A percentile compares a stretch with the other conserved stretches of the same genome.
phyloP scores from a whole-genome alignment of 2,329 filamentous ascomycete species.

The Zasmidium angulare region DNA sequence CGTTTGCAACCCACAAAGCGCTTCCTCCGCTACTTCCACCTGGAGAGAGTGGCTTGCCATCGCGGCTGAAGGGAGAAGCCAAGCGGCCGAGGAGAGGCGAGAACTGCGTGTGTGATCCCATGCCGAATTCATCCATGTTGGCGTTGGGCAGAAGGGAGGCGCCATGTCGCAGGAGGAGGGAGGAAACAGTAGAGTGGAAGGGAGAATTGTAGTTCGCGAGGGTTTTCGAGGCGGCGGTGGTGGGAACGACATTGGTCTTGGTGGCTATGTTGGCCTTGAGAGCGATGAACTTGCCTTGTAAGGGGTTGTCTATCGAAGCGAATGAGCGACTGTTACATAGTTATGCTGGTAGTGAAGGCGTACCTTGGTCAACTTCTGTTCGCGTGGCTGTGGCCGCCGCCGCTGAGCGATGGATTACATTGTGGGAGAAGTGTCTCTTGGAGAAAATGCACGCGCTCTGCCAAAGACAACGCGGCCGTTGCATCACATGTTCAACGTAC shows the following conservation, averaged over 20 bases:
- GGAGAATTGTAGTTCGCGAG: slow-evolving; percentile 69
- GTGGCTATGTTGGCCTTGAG: slow-evolving; percentile 56
- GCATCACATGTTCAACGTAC: neutral
- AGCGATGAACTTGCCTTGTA: slow-evolving; percentile 41
- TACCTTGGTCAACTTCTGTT: neutral
- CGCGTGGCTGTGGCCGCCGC: neutral
- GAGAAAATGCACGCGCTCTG: neutral
- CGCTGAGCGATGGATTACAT: neutral
- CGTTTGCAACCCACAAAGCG: slow-evolving; percentile 74
- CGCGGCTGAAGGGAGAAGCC: slow-evolving; percentile 47
- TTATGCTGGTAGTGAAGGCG: neutral
- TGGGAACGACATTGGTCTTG: slow-evolving; percentile 23
- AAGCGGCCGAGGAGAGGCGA: slow-evolving; percentile 66
- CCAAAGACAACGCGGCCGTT: neutral
- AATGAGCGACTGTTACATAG: too few relatives aligned
- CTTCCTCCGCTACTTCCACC: slow-evolving; percentile 94
- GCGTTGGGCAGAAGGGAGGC: slow-evolving; percentile 67
- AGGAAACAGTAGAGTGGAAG: slow-evolving; percentile 78
- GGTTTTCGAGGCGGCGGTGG: slow-evolving; percentile 80
- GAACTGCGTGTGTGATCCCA: slow-evolving; percentile 78
- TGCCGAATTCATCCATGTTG: slow-evolving; percentile 94
- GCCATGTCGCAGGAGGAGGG: slow-evolving; percentile 63
- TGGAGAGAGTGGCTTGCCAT: slow-evolving; percentile 56
- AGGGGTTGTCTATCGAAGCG: slow-evolving; percentile 5
- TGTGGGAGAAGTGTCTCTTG: neutral